Base-by-base conservation (phyloP, 2,329 filamentous ascomycete species). In the Claviceps maximensis region DNA sequence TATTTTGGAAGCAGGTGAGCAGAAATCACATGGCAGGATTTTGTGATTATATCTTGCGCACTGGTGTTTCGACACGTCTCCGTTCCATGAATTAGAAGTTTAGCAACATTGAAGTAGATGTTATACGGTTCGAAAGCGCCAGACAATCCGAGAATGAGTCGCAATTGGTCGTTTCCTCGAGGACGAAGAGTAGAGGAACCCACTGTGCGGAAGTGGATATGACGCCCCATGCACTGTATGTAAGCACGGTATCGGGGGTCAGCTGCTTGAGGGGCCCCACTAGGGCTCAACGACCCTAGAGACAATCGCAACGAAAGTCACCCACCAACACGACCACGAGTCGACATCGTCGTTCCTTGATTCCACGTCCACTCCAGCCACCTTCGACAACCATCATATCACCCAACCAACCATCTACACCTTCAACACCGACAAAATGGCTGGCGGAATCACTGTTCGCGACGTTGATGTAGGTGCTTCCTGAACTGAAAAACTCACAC, bases 381-480 rank as follows among this genome's bases (percentile, higher is more conserved):
- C 62, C 59, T 45, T 51, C 50, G 56, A 58, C 55, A 40, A 54
- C 56, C 57, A 58, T 56, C 54, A 53, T 59, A 51, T 52, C 49
- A 44, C 49, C 56, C 56, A 54, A 45, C 42, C 42, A n/a, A 12
- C 25, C 44, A 21, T 21, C 40, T 19, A 23, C 54, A 55, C 61
- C 62, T 62, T 60, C 63, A 70, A 66, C 62, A 81, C 78, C 78
- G 78, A 76, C 76, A 89, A 78, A 72, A 90, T 90, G 87, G 75
- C 77, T 71, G 80, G 84, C 74, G 87, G 86, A 74, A 79, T 88
- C 72, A 81, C 77, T 67, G 87, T 91, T 75, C 86, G 86, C 76
- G 87, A 90, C 77, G 86, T 90, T 72, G 84, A 87, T 80, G 84
- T 87, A 83, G 75, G 82, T 82, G 55, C 58, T 64, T 60, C 66